Evolutionary conservation across 2,329 filamentous ascomycete genomes (phyloP), one percentile per base, ranked within the genome.

Genomic region (Diaporthe australafricana): DNA sequence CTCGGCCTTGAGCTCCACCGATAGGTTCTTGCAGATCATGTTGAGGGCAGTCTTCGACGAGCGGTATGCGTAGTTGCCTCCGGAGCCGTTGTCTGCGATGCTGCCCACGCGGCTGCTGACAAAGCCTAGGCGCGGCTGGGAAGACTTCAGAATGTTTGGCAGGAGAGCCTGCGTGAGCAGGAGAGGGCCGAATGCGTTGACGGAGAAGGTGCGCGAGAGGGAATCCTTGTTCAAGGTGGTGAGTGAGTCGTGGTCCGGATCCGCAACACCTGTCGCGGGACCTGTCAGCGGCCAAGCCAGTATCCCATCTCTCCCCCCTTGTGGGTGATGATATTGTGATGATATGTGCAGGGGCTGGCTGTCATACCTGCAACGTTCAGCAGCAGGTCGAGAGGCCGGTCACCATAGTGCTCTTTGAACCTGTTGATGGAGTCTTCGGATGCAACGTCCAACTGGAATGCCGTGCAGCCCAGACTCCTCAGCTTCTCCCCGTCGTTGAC

Each of bases 11-110:
- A 86, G 72, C 73, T 86, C 84, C 63, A 85, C 75, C 3, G 82
- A 79, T 75, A 86, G 72, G 70, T 77, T 83, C 76, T 84, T 84
- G 60, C 82, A 84, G 17, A 86, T 76, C 47, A 78, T 80, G 72
- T 86, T 85, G 35, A 85, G 80, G 9, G 83, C 84, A 6, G 84
- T 81, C 74, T 85, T 86, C 14, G 78, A 81, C 2, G 80, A 79
- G 3, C 84, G 81, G 67, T 86, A 86, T 2, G 83, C 81, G 63
- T 86, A 86, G 42, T 73, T 76, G 8, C 84, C 82, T 12, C 85
- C 84, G 1, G 79, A 79, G 60, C 72, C 76, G 70, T 86, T 86
- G 71, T 85, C 83, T 14, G 75, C 78, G 27, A 86, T 83, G 47
- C 78, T 80, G 9, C 83, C 84, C 7, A 86, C 82, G 22, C 84